Conservation (phyloP, 495 filamentous ascomycete genomes). For the Pyrenula massariospora region DNA sequence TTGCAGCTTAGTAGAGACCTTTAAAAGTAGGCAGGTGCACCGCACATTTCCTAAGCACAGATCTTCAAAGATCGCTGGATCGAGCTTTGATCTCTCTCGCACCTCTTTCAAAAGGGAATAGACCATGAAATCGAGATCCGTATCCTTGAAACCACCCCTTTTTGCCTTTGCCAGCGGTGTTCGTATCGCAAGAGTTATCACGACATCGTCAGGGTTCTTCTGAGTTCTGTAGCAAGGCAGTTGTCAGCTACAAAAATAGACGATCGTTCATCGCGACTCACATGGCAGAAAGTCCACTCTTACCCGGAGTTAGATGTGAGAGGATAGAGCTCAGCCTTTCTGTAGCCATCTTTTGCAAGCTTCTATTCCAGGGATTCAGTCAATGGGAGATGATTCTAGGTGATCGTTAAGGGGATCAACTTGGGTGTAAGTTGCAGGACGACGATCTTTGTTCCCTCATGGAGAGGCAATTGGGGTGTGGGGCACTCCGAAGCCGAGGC, state of each 20-base stretch:
- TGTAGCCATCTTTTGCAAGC: conserved; percentile 50
- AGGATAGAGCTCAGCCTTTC: conserved; percentile 80
- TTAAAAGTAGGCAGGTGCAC: not conserved
- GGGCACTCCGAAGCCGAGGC: not conserved
- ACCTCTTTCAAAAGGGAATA: conserved; percentile 71
- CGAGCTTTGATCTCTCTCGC: conserved; percentile 58
- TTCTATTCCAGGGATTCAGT: not conserved
- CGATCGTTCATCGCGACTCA: conserved; percentile 30
- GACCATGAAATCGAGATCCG: conserved; percentile 73
- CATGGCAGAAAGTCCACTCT: conserved; percentile 53
- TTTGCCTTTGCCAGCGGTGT: conserved; percentile 66
- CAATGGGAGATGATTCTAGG: not conserved
- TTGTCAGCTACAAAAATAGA: conserved; percentile 2
- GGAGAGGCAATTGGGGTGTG: not conserved
- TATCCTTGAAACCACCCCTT: conserved; percentile 93
- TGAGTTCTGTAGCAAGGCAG: conserved; percentile 48
- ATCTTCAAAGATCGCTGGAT: conserved; percentile 79
- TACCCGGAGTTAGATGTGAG: conserved; percentile 63
- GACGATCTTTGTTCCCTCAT: not conserved
- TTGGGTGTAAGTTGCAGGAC: not conserved
- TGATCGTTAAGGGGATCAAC: no score
- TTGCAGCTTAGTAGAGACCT: conserved; percentile 9
- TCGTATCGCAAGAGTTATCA: conserved; percentile 74
- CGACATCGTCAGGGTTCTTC: conserved; percentile 92
- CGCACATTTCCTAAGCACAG: conserved; percentile 85